A percentile compares a stretch with the other conserved stretches of the same genome.
Conservation (phyloP, 2,329 filamentous ascomycete species). For the Penicillium sp. region DNA sequence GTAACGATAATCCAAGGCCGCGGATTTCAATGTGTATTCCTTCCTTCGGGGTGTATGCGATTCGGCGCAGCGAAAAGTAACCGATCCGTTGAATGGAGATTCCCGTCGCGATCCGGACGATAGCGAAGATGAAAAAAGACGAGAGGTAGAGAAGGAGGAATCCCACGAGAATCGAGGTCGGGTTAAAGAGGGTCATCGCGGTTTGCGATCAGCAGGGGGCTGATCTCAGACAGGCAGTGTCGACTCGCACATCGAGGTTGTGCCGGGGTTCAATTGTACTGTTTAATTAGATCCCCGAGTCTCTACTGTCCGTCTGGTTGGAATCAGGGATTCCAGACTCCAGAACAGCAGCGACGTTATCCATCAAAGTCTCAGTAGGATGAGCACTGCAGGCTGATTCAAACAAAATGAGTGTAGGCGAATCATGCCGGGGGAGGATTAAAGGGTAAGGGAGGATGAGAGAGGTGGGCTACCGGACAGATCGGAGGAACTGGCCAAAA, state of each 20-base stretch:
- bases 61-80: conserved; percentile 84
- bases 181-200: conserved; percentile 52
- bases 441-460: conserved; percentile 21
- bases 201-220: conserved; percentile 34
- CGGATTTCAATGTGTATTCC: conserved; percentile 87
- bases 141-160: conserved; percentile 83
- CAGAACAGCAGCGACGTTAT: conserved; percentile 6
- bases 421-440: conserved; percentile 15
- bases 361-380: conserved; percentile 15
- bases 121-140: conserved; percentile 89
- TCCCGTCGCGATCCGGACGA: conserved; percentile 87
- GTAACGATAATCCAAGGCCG: conserved; percentile 80
- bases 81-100: conserved; percentile 94
- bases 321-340: conserved; percentile 8
- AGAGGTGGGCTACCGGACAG: conserved; percentile 23
- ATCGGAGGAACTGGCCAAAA: conserved; percentile 21
- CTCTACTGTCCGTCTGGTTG: conserved; percentile 14
- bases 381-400: conserved; percentile 13
- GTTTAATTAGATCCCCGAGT: conserved; percentile 4
- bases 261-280: conserved; percentile 7
- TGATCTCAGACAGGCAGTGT: conserved; percentile 27
- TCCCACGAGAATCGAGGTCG: conserved; percentile 83
- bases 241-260: conserved; percentile 22
- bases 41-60: conserved; percentile 86
- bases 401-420: conserved; percentile 2